A percentile compares a stretch with the other conserved stretches of the same genome.
These are phyloP conservation scores for Cicer chorassanicum DNA, from an alignment of 306 rosid species.

Conservation along the genomic window DNA sequence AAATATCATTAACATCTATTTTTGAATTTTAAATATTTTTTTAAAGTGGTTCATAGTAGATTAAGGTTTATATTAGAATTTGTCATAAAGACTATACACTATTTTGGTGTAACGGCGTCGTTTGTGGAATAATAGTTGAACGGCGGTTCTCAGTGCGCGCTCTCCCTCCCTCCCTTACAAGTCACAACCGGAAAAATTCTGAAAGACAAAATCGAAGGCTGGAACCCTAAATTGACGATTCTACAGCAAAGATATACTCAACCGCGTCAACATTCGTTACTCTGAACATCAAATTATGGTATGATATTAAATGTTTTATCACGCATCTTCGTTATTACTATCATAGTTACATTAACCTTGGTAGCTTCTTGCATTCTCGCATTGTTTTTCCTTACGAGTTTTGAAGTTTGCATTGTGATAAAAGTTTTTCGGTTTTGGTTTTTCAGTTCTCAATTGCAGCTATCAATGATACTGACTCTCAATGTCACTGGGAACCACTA, in stretches of 20 bases:
- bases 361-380: slow-evolving; percentile 38
- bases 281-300: slow-evolving; percentile 42
- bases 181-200: slow-evolving; percentile 15
- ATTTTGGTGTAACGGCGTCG: slow-evolving; percentile 41
- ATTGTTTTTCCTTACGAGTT: not conserved
- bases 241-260: not conserved
- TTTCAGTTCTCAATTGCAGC: slow-evolving; percentile 92
- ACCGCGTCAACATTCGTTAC: slow-evolving; percentile 3
- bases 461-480: slow-evolving; percentile 84
- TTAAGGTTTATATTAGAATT: too few relatives aligned
- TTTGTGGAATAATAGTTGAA: not conserved
- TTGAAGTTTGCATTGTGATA: slow-evolving; percentile 4
- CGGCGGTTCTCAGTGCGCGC: slow-evolving; percentile 41
- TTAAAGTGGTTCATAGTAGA: too few relatives aligned
- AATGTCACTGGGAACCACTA: slow-evolving; percentile 84
- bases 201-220: slow-evolving; percentile 24
- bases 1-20: too few relatives aligned
- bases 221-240: slow-evolving; percentile 43
- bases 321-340: slow-evolving; percentile 11
- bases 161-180: slow-evolving; percentile 12
- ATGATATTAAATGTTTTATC: slow-evolving; percentile 4
- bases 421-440: not conserved
- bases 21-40: too few relatives aligned
- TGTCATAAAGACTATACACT: too few relatives aligned
- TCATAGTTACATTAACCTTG: not conserved